These are phyloP conservation scores for Nicotiana obtusifolia DNA, from an alignment of 257 asterid species.

Conservation along the genomic window DNA sequence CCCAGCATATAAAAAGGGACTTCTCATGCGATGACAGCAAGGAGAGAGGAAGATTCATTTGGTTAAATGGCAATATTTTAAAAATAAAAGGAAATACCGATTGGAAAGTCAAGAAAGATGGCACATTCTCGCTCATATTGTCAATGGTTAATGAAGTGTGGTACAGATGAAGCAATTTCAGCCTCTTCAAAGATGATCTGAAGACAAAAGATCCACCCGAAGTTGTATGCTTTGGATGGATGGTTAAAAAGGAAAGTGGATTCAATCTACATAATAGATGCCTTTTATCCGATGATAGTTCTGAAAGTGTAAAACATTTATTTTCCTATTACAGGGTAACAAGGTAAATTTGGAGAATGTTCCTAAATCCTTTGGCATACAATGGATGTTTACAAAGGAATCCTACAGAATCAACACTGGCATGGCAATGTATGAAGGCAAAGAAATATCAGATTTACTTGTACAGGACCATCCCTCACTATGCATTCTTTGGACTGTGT, in stretches of 20 bases:
- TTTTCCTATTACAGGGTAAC: neutral
- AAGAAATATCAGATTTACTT: neutral
- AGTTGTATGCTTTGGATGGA: neutral
- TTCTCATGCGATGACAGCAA: neutral
- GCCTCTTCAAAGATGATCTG: neutral
- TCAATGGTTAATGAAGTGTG: neutral
- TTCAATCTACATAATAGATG: neutral
- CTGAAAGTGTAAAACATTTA: neutral
- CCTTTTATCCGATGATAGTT: neutral
- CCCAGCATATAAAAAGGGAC: neutral
- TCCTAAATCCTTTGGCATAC: neutral
- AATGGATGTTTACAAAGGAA: neutral
- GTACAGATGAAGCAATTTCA: neutral
- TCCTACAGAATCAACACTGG: neutral
- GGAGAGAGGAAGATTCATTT: neutral
- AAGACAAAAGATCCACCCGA: neutral
- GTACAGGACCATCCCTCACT: neutral
- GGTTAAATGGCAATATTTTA: neutral
- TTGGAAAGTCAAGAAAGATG: neutral
- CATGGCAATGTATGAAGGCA: neutral
- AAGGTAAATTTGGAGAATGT: neutral
- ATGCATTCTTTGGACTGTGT: neutral
- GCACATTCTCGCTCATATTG: neutral
- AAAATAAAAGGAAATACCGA: neutral
- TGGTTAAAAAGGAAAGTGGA: neutral